phyloP scores from a whole-genome alignment of 106 monocot genomes.

The Amphibolis antarctica region DNA sequence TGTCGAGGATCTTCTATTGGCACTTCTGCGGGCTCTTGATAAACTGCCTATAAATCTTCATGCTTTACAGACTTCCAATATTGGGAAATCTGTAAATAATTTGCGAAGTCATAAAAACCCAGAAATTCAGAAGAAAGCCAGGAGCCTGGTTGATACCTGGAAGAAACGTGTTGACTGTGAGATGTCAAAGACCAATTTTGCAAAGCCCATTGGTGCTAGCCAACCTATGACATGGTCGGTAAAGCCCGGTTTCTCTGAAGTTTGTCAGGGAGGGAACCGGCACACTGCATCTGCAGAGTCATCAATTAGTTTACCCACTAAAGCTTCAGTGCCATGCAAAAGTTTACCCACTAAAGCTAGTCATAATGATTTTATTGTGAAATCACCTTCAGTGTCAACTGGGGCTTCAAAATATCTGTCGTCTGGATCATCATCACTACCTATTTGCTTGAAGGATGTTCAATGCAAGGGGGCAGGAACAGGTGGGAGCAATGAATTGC shows the following conservation, averaged over 20 bases:
- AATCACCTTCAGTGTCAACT: constrained; percentile 21
- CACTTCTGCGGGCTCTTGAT: constrained; percentile 75
- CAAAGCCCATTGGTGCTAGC: constrained; percentile 34
- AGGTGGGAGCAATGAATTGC: constrained; percentile 31
- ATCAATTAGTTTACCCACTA: constrained; percentile 17
- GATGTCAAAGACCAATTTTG: constrained; percentile 48
- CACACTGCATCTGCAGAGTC: constrained; percentile 30
- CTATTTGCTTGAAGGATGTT: constrained; percentile 36
- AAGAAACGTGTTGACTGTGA: constrained; percentile 90
- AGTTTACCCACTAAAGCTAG: constrained; percentile 28
- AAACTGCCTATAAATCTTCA: constrained; percentile 84
- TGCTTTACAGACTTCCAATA: constrained; percentile 62
- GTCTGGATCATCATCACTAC: constrained; percentile 9
- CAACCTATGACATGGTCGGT: constrained; percentile 40
- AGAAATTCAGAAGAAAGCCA: constrained; percentile 85
- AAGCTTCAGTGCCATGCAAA: constrained; percentile 33
- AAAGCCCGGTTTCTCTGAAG: constrained; percentile 45
- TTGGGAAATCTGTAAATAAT: constrained; percentile 91
- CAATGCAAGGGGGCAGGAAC: constrained; percentile 19
- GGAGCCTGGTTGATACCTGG: constrained; percentile 84
- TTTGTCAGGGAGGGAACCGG: constrained; percentile 32
- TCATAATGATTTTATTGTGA: constrained; percentile 29
- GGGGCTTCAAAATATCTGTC: constrained; percentile 31
- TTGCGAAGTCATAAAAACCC: constrained; percentile 66
- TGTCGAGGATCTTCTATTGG: constrained; percentile 58